These are phyloP conservation scores for Astrocystis sublimbata DNA, from an alignment of 495 filamentous ascomycete genomes.

Conservation along the genomic window DNA sequence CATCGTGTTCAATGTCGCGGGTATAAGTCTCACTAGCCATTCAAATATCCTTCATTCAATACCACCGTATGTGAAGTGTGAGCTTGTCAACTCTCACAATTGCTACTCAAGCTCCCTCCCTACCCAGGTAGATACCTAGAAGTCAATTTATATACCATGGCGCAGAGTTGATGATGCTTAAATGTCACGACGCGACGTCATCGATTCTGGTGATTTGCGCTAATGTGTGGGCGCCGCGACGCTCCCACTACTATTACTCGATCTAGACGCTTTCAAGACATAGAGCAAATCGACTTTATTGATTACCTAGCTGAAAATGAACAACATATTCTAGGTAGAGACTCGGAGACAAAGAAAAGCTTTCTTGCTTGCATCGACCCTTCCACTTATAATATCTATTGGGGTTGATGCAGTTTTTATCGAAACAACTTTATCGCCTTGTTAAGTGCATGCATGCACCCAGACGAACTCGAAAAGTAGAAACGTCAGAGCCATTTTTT, in stretches of 20 bases:
- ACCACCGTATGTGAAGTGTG: no score
- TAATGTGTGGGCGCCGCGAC: not conserved
- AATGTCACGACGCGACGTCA: conserved; percentile 16
- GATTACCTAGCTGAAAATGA: not conserved
- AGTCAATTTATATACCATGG: no score
- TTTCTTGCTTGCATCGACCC: no score
- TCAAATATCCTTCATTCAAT: no score
- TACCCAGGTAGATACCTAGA: no score
- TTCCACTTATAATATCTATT: no score
- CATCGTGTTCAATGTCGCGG: conserved; percentile 23
- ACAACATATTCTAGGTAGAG: not conserved
- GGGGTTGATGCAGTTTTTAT: no score
- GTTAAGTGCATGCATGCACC: no score
- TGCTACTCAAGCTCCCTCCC: no score
- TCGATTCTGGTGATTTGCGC: not conserved
- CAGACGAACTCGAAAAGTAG: no score
- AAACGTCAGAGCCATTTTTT: not conserved
- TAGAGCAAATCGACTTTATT: not conserved
- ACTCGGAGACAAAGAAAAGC: not conserved
- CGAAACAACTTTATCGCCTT: no score
- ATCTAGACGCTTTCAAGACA: not conserved
- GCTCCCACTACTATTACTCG: not conserved
- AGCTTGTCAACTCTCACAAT: no score
- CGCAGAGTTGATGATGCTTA: conserved; percentile 11
- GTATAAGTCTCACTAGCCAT: conserved; percentile 14